Evolutionary conservation across 345 rosid genomes (phyloP).

Genomic region (Gossypium bickii): DNA sequence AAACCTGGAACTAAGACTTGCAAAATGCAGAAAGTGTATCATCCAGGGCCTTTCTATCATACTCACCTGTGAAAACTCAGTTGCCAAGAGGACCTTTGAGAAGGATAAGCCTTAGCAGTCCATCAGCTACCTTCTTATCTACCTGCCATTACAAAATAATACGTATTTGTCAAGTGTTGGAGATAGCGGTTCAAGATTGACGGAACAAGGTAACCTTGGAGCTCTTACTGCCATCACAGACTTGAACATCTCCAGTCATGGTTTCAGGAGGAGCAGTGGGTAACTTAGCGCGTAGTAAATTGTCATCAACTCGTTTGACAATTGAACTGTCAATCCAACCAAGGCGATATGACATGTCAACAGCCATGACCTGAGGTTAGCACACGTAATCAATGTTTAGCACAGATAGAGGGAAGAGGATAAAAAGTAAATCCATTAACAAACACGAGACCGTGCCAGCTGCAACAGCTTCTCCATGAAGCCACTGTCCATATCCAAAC

Average conservation of each 20-base stretch:
- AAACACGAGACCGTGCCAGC: constrained; percentile 70
- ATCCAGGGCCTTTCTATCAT: constrained; percentile 73
- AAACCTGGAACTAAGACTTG: constrained; percentile 49
- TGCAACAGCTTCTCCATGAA: constrained; percentile 99
- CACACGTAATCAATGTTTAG: constrained; percentile 10
- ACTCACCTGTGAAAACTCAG: constrained; percentile 90
- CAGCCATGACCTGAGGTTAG: constrained; percentile 82
- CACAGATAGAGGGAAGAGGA: not conserved
- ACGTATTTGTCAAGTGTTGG: not conserved
- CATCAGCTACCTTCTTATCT: constrained; percentile 99
- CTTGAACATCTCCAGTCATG: constrained; percentile 89
- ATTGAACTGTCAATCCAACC: constrained; percentile 93
- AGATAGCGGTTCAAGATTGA: not conserved
- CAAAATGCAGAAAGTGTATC: constrained; percentile 76
- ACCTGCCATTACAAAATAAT: constrained; percentile 43
- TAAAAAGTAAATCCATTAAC: not conserved
- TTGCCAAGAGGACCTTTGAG: constrained; percentile 90
- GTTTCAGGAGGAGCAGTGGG: constrained; percentile 70
- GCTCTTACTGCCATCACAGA: constrained; percentile 90
- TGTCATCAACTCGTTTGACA: constrained; percentile 61
- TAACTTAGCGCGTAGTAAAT: constrained; percentile 62
- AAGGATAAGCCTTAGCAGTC: constrained; percentile 85
- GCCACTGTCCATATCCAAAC: constrained; percentile 90
- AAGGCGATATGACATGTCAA: constrained; percentile 94
- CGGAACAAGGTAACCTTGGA: not conserved